These are phyloP conservation scores for Scheffersomyces cryptocercus DNA, from an alignment of 1,139 yeast genomes.

Conservation along the genomic window DNA sequence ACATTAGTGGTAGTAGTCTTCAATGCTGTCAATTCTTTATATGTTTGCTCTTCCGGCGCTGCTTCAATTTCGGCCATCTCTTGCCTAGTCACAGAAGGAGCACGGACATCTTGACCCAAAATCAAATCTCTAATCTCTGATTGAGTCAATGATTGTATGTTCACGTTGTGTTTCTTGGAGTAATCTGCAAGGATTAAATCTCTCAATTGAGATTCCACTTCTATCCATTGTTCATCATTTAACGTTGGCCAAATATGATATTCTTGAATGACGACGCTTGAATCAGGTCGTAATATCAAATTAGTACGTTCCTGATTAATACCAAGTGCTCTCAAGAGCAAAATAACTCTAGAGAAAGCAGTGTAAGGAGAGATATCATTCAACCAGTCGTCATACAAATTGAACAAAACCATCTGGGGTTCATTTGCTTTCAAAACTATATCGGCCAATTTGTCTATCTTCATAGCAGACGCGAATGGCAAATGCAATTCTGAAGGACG, in stretches of 20 bases:
- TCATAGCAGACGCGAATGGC: constrained; percentile 87
- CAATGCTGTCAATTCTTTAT: constrained; percentile 65
- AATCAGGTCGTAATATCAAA: constrained; percentile 74
- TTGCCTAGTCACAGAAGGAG: constrained; percentile 80
- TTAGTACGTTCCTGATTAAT: constrained; percentile 78
- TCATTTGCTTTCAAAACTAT: constrained; percentile 84
- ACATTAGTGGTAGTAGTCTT: constrained; percentile 86
- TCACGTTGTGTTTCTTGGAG: constrained; percentile 81
- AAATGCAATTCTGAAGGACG: constrained; percentile 86
- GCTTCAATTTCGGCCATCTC: constrained; percentile 76
- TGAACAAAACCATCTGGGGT: constrained; percentile 89
- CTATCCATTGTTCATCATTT: constrained; percentile 87
- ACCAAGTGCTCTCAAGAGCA: constrained; percentile 77
- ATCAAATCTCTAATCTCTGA: constrained; percentile 92
- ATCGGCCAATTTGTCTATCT: constrained; percentile 78
- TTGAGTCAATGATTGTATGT: constrained; percentile 85
- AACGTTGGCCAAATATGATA: constrained; percentile 95
- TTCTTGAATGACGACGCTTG: constrained; percentile 64
- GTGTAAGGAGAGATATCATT: constrained; percentile 82
- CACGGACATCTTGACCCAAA: constrained; percentile 89
- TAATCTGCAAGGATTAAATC: constrained; percentile 86
- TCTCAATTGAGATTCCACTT: constrained; percentile 81
- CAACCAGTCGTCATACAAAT: constrained; percentile 94
- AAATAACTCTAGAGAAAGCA: constrained; percentile 85
- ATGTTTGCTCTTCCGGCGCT: constrained; percentile 39